Percentiles rank a stretch among this genome's conserved stretches.
Conservation (phyloP, 305 asterid genomes). For the Nicotiana rustica region DNA sequence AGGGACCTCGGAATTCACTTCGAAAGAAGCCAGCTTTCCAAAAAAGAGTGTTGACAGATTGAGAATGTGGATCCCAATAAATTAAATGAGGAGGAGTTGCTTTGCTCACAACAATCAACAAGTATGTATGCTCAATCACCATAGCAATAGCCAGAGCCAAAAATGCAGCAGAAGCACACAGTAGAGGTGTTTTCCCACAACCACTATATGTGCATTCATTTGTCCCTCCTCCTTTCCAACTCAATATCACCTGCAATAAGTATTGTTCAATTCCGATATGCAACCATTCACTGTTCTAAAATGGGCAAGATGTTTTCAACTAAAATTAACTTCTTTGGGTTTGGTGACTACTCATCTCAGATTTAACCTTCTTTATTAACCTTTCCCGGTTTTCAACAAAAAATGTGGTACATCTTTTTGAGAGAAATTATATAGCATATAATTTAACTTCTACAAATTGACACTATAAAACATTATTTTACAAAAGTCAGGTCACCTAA, state of each 20-base stretch:
- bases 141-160: constrained; percentile 74
- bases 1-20: too few relatives aligned
- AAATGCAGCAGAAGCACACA: constrained; percentile 76
- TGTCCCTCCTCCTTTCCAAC: constrained; percentile 40
- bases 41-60: constrained; percentile 53
- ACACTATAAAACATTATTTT: too few relatives aligned
- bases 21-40: constrained; percentile 79
- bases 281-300: background rate
- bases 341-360: background rate
- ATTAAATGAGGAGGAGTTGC: constrained; percentile 53
- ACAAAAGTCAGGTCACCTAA: too few relatives aligned
- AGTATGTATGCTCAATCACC: constrained; percentile 73
- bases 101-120: constrained; percentile 68
- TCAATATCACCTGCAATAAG: constrained; percentile 59
- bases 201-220: constrained; percentile 63
- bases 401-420: background rate
- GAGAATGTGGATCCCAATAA: constrained; percentile 65
- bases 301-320: background rate
- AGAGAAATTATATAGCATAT: background rate
- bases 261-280: background rate
- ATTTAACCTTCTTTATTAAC: background rate
- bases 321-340: background rate
- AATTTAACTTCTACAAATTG: background rate
- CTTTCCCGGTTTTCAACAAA: background rate
- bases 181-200: constrained; percentile 66